These are phyloP conservation scores for Colletotrichum godetiae DNA, from an alignment of 2,329 filamentous ascomycete species.

Conservation along the genomic window DNA sequence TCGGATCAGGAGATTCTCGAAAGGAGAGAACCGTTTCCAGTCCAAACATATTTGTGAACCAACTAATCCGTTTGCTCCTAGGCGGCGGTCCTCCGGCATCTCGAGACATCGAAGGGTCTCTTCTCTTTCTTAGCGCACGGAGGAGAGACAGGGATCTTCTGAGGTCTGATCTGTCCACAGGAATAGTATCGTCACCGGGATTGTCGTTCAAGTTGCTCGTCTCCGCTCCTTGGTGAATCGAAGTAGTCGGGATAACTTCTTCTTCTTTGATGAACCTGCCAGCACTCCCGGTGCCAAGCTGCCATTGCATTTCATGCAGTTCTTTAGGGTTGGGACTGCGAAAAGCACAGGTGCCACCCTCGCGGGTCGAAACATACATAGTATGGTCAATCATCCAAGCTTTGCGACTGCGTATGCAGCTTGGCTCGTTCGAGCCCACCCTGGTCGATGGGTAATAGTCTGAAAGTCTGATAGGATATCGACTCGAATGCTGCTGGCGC, in stretches of 20 bases:
- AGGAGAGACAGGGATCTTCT: background rate
- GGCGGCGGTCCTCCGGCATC: background rate
- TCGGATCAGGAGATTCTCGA: conserved; percentile 7
- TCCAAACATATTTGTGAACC: conserved; percentile 25
- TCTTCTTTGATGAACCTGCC: conserved; percentile 51
- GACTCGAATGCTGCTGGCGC: conserved; percentile 49
- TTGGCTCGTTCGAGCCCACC: conserved; percentile 41
- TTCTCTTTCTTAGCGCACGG: background rate
- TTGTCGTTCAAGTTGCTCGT: conserved; percentile 36
- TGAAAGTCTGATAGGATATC: conserved; percentile 54
- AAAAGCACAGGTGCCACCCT: conserved; percentile 50
- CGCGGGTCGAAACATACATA: conserved; percentile 53
- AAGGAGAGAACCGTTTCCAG: conserved; percentile 25
- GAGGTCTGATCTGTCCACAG: background rate
- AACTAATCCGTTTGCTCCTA: conserved; percentile 13
- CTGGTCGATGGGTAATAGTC: conserved; percentile 46
- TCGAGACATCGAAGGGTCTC: background rate
- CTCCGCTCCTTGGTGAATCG: conserved; percentile 16
- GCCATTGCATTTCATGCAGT: conserved; percentile 56
- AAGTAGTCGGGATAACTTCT: conserved; percentile 39
- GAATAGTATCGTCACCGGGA: background rate
- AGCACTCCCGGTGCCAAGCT: conserved; percentile 38
- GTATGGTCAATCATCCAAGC: conserved; percentile 57
- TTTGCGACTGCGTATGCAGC: conserved; percentile 52
- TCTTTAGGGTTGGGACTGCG: conserved; percentile 51